These are phyloP conservation scores for Cadophora gregata DNA, from an alignment of 2,329 filamentous ascomycete species.

Conservation along the genomic window DNA sequence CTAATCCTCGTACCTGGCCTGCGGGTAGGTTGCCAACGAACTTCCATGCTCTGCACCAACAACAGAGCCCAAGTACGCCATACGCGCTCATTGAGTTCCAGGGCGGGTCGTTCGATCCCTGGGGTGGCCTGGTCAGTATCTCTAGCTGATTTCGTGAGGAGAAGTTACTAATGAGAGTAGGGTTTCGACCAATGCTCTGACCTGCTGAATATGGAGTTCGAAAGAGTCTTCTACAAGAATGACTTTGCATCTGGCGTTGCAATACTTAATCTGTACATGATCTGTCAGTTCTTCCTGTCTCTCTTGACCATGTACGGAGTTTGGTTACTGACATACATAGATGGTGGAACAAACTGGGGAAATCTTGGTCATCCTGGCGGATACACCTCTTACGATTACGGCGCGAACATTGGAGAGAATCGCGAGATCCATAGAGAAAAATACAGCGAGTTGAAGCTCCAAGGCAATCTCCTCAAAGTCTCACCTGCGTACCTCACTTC, in stretches of 20 bases:
- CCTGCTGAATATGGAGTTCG: conserved; percentile 75
- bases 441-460: conserved; percentile 78
- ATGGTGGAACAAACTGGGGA: conserved; percentile 84
- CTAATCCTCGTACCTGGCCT: conserved; percentile 62
- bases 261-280: conserved; percentile 79
- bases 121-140: conserved; percentile 64
- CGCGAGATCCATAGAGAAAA: conserved; percentile 74
- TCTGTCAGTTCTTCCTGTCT: conserved; percentile 41
- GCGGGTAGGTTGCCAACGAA: conserved; percentile 59
- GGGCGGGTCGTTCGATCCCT: conserved; percentile 75
- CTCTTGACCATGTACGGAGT: neutral
- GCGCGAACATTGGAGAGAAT: conserved; percentile 70
- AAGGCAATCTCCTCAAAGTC: conserved; percentile 76
- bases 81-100: conserved; percentile 70
- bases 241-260: conserved; percentile 68
- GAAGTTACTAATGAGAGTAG: conserved; percentile 23
- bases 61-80: conserved; percentile 68
- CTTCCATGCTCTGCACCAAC: conserved; percentile 58
- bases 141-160: too few relatives aligned
- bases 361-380: conserved; percentile 74
- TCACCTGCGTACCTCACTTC: conserved; percentile 73
- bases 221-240: conserved; percentile 82
- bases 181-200: conserved; percentile 71
- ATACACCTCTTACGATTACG: conserved; percentile 65
- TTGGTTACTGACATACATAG: conserved; percentile 54